Evolutionary conservation across 306 rosid species (phyloP), one percentile per base, ranked within the genome.

Genomic region (Adenanthera pavonina): DNA sequence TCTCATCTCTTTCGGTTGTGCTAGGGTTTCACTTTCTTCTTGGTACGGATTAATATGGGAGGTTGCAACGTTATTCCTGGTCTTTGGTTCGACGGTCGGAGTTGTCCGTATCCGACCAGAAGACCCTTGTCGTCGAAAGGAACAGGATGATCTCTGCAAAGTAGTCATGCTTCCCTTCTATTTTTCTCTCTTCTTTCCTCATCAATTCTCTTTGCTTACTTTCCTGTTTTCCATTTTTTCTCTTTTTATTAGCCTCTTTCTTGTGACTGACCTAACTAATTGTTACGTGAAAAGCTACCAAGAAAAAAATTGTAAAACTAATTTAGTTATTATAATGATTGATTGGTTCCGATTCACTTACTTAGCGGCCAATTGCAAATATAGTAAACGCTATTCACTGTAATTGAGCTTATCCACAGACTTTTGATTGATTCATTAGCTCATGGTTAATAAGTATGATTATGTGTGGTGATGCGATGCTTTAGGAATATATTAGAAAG

Each of bases 61-160:
- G 74, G 36, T 12, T 43, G 14, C 25, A 3, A 69, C 5, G n/a
- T 2, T 12, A 2, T 69, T 69, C 53, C 1, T 44, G 2, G 30
- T 67, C 49, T 44, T 44, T 20, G 74, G 20, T 43, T 69, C 74
- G 0, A 4, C 36, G 2, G 8, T 17, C 8, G 25, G 53, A 69
- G 16, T 19, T 2, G 4, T 19, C 74, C 74, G 43, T 19, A 9
- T 69, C 53, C 54, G 38, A 43, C 74, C 74, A 5, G 74, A 69
- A 43, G 74, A 69, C 7, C 74, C 74, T 43, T 69, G 74, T 11
- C 74, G 25, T 20, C 74, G 74, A 69, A 69, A 69, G 19, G 74
- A 69, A 69, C 4, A 11, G 0, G 54, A 43, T 19, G 74, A 69
- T 44, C 74, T 69, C 54, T 69, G 74, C 74, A 69, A 69, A 44